Base-by-base conservation (phyloP, 495 filamentous ascomycete species). In the Jackrogersella multiformis region DNA sequence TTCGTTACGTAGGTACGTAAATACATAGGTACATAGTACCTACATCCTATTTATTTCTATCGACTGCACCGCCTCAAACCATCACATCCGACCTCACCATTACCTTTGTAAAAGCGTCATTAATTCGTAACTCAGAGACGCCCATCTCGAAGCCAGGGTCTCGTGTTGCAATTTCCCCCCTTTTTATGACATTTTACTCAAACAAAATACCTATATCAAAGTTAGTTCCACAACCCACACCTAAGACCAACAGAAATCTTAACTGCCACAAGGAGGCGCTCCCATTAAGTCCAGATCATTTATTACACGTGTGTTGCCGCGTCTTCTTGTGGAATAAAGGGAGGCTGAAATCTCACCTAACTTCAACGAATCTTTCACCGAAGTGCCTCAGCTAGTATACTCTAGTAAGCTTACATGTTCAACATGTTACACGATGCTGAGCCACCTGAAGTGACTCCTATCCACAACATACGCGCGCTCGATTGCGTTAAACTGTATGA, bases 401-500 rank as follows among this genome's bases (percentile, higher is more conserved):
- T 49, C 24, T 13, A 20, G 18, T 53, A 36, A 53, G 49, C 49
- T 53, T 36, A 53, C 30, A 16, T 3, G n/a, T 21, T 18, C n/a
- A 21, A 10, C 49, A 4, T 20, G 26, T 24, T 26, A 34, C 26
- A 32, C 26, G 26, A 18, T 34, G 46, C 26, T 34, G 46, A 32
- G 26, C 46, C 46, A 34, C 26, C 8, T 26, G 34, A 7, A 34
- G 26, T 16, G 46, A 34, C 26, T 24, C 15, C 7, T 7, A 9
- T 28, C 46, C 46, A 51, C 46, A 34, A n/a, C 26, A 28, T 26
- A 49, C 32, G 15, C 39, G 30, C 49, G 49, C 32, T 53, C 10
- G 49, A 36, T 35, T 53, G 49, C 49, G 49, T 53, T 30, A 23
- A 30, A 23, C 24, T 21, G 18, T 28, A 52, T 35, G 13, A 52